A percentile compares a stretch with the other conserved stretches of the same genome.
Conservation (phyloP, 148 eudicot species). For the Fallopia convolvulus region DNA sequence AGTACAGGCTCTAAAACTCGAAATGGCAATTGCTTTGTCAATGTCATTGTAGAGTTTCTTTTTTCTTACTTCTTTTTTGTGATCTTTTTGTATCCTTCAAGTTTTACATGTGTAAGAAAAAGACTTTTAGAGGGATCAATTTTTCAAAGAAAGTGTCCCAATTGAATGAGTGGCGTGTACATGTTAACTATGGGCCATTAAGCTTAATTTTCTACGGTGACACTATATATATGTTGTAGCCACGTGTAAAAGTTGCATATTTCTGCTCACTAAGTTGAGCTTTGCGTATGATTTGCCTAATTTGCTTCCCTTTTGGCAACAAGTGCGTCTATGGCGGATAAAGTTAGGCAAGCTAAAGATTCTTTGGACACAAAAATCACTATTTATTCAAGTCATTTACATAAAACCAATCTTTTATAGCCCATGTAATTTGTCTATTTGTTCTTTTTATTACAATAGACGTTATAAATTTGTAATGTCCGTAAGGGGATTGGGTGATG, state of each 20-base stretch:
- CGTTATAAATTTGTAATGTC: no score
- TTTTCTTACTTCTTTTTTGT: no score
- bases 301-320: slow-evolving; percentile 7
- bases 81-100: background rate
- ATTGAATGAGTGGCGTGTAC: background rate
- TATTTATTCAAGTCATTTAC: background rate
- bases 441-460: no score
- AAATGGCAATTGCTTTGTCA: no score
- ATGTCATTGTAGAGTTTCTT: no score
- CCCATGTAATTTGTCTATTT: no score
- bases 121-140: background rate
- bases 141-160: background rate
- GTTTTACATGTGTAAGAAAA: background rate
- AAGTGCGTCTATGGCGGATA: background rate
- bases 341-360: background rate
- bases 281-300: background rate
- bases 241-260: background rate
- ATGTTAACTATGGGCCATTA: background rate
- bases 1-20: no score
- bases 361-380: background rate
- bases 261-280: background rate
- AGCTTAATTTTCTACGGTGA: background rate
- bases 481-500: no score
- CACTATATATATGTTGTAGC: background rate
- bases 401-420: no score